Base-by-base conservation (phyloP, 805 yeast species). In the Candida andamanensis region DNA sequence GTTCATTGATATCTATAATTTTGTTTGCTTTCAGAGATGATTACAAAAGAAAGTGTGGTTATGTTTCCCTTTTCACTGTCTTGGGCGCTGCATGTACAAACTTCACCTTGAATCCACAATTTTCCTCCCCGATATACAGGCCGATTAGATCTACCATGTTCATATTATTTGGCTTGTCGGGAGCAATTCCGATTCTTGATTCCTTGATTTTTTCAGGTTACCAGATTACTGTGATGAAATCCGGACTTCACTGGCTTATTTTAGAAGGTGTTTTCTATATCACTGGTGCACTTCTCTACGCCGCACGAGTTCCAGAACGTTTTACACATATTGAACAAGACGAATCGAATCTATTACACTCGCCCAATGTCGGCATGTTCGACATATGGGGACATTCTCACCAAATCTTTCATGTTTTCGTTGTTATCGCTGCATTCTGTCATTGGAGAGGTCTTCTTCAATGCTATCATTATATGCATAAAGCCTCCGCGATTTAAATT, bases 381-480 rank as follows among this genome's bases (percentile, higher is more conserved):
- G 95, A 85, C 44, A 47, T 74, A 8, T 68, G 74, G 56, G 95
- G 95, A 1, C 82, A 83, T 43, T 81, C 94, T 5, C 96, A 86
- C 52, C 95, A 86, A 50, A 69, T 86, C 7, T 85, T 86, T 50
- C 95, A 85, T 52, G 55, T 81, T 7, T 54, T 82, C 46, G 95
- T 85, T 6, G 87, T 85, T 0, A 43, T 78, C 9, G 95, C 94
- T 10, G 83, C 95, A 0, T 63, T 60, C 34, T 80, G 80, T 36
- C 96, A 87, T 57, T 74, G 81, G 55, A 63, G 46, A 33, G 94
- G 80, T 0, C 59, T 86, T 21, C 49, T 74, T 3, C 65, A 63
- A 6, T 67, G 85, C 17, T 82, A 81, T 47, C 60, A 60, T 29
- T 55, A 67, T 39, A 66, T 71, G 18, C 81, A 76, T 15, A 21